Percentiles rank a stretch among this genome's conserved stretches.
phyloP scores from a whole-genome alignment of 116 monocot species.

The Dioscorea cayenensis region DNA sequence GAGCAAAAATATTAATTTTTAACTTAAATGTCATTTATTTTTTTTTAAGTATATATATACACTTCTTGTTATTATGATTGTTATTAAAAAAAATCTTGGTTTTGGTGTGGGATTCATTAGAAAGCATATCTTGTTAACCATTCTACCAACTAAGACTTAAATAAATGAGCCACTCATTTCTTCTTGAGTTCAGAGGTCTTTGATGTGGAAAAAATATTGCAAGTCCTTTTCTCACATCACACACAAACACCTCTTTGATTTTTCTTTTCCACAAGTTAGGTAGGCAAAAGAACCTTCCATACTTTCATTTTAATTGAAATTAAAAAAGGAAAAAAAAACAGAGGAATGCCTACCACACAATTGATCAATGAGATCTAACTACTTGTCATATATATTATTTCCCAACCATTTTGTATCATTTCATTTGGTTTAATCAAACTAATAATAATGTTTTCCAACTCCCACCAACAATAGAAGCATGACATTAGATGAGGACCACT shows the following conservation, averaged over 20 bases:
- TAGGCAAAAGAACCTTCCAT: slow-evolving; percentile 23
- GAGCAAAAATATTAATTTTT: too few relatives aligned
- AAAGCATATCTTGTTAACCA: too few relatives aligned
- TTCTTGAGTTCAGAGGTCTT: too few relatives aligned
- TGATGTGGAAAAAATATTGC: too few relatives aligned
- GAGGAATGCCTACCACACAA: neutral
- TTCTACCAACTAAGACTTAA: too few relatives aligned
- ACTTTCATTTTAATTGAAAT: neutral
- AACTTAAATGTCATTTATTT: too few relatives aligned
- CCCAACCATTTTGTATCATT: neutral
- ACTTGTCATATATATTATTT: neutral
- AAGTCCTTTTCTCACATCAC: slow-evolving; percentile 5
- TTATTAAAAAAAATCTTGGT: too few relatives aligned
- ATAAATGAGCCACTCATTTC: too few relatives aligned
- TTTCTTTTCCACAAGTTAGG: slow-evolving; percentile 19
- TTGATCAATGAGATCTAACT: neutral
- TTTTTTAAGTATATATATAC: too few relatives aligned
- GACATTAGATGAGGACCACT: neutral
- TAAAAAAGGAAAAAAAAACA: neutral
- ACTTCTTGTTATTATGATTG: too few relatives aligned
- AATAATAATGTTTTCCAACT: neutral
- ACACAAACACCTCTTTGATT: slow-evolving; percentile 1
- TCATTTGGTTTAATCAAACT: neutral
- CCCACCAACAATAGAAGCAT: neutral
- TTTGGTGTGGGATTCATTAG: too few relatives aligned